These are phyloP conservation scores for Trichoderma virens DNA, from an alignment of 495 filamentous ascomycete genomes.

Conservation along the genomic window DNA sequence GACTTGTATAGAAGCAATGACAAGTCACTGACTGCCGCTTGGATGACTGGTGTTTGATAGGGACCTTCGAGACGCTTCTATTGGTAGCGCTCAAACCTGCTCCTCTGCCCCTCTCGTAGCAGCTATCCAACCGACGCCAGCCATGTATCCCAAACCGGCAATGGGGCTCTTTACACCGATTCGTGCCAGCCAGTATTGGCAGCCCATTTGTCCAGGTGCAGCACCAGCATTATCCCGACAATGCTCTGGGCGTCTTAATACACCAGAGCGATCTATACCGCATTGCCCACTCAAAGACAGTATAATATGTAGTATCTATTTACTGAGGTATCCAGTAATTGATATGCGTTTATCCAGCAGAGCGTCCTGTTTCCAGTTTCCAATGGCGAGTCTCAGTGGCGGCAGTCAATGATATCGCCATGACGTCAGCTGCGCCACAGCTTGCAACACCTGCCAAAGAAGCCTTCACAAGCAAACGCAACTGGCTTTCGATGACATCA, in stretches of 20 bases:
- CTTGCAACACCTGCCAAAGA: neutral
- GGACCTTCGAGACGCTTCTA: neutral
- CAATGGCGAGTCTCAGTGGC: neutral
- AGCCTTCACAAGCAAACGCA: neutral
- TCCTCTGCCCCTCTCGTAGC: neutral
- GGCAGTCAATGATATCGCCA: neutral
- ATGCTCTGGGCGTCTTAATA: too few relatives aligned
- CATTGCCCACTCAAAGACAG: too few relatives aligned
- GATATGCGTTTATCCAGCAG: too few relatives aligned
- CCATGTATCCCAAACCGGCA: neutral
- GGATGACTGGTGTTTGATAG: neutral
- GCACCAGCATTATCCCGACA: too few relatives aligned
- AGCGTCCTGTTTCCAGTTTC: too few relatives aligned
- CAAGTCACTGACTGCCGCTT: neutral
- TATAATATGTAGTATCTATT: too few relatives aligned
- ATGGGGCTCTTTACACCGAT: neutral
- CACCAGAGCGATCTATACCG: too few relatives aligned
- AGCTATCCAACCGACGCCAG: neutral
- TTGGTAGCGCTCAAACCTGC: neutral
- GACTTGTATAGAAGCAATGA: too few relatives aligned
- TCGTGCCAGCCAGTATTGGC: neutral
- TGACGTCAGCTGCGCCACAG: conserved; percentile 1
- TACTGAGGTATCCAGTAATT: too few relatives aligned
- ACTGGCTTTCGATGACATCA: neutral
- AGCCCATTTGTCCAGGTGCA: neutral